Base-by-base conservation (phyloP, 176 grass and related monocot genomes). In the Bonia amplexicaulis region DNA sequence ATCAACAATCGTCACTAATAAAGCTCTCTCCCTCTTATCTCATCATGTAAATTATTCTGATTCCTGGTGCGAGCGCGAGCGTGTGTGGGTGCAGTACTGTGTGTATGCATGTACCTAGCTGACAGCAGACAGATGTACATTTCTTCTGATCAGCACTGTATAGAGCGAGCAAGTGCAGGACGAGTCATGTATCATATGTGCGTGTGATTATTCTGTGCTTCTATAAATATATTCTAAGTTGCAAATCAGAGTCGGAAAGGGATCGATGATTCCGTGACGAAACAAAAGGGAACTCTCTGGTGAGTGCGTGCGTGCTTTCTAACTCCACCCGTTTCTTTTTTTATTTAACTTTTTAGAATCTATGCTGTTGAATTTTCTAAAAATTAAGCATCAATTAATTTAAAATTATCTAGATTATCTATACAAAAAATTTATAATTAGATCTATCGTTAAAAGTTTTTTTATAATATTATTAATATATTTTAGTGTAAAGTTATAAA, bases 41-140 rank as follows among this genome's bases (percentile, higher is more conserved):
- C 11, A 67, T 71, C 70, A 17, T 78, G 83, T 78, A 86, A 63
- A 82, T 85, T 77, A 35, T 55, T 71, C 77, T 76, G 87, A 84
- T 70, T 69, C 20, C 78, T 78, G 72, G 70, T 67, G 58, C 68
- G 54, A 78, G 53, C 1, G 80, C 64, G 20, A 44, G 78, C 62
- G 12, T 49, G 11, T 66, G 67, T 49, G 54, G 0, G 47, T 5
- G 48, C 51, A 53, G 53, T 55, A 22, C 20, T 55, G 53, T 53
- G 7, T 9, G 22, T 82, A 77, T 66, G 52, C 40, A 7, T 83
- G 53, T 71, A 54, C n/a, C 74, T 77, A 57, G 74, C 81, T 88
- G 84, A 84, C 79, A 20, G 61, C 79, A 20, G 61, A 79, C 12
- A 65, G 9, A 45, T 48, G 81, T 31, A 20, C 80, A 45, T 69